Base-by-base conservation (phyloP, 495 filamentous ascomycete genomes). In the Aspergillus olivimuriae region DNA sequence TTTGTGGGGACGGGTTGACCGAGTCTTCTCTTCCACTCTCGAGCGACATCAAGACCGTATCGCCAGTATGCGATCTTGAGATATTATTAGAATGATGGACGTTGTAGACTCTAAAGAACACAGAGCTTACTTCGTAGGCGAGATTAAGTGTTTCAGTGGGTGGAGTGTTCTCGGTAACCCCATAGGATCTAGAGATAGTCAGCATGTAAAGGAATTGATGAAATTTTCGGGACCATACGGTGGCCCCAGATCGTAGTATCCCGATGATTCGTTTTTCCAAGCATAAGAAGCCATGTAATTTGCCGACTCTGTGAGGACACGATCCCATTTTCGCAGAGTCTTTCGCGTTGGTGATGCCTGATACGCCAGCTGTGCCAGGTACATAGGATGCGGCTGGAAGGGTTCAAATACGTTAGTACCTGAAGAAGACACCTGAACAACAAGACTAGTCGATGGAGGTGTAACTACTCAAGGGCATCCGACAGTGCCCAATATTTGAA, bases 161-260 rank as follows among this genome's bases (percentile, higher is more conserved):
- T n/a, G 44, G 49, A 4, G 49, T 52, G 26, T 52, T 52, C 28
- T 52, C 49, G 4, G 44, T 52, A 10, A 52, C 49, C 4, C 49
- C 49, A 21, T 52, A 47, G 17, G 49, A 16, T 11, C 49, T 52
- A 16, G 19, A 33, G 4, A n/a, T 2, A 12, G 3, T 17, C 17
- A 12, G 34, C 16, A 17, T 14, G 28, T 14, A 30, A 10, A 20
- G 2, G 22, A 34, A 32, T 34, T 32, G 39, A 15, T 31, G 3
- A 28, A 41, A 6, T 42, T n/a, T n/a, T n/a, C n/a, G n/a, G n/a
- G n/a, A n/a, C n/a, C n/a, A n/a, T n/a, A 52, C 49, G 49, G 49
- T 18, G 49, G 49, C n/a, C 49, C 49, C 1, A 52, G 43, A 47
- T 52, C 49, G 24, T 52, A 52, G 10, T 43, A 46, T 7, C 49